A percentile compares a stretch with the other conserved stretches of the same genome.
These are phyloP conservation scores for Hymenoscyphus scutula DNA, from an alignment of 2,329 filamentous ascomycete genomes.

Conservation along the genomic window DNA sequence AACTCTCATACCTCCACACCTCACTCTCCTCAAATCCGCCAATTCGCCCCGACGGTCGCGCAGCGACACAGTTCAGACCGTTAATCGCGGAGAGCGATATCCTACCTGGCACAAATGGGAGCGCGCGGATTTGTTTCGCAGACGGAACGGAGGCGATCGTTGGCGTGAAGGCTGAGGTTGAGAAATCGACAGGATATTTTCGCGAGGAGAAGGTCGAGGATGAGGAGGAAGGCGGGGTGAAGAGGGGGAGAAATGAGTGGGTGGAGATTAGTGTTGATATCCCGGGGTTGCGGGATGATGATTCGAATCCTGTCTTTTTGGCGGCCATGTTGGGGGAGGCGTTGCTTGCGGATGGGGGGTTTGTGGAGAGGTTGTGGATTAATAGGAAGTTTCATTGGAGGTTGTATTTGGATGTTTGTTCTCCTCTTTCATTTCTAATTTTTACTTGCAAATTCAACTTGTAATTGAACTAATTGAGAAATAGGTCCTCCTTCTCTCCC, in stretches of 20 bases:
- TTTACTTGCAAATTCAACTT: no score
- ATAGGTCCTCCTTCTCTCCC: conserved; percentile 89
- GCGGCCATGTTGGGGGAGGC: conserved; percentile 87
- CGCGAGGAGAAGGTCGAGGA: conserved; percentile 39
- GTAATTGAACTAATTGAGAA: conserved; percentile 11
- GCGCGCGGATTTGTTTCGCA: conserved; percentile 87
- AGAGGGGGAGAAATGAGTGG: conserved; percentile 65
- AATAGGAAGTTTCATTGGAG: conserved; percentile 95
- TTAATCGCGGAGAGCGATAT: conserved; percentile 88
- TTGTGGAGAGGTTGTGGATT: conserved; percentile 75
- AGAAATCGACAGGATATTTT: conserved; percentile 55
- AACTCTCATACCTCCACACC: conserved; percentile 91
- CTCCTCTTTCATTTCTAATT: conserved; percentile 6
- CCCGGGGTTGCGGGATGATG: conserved; percentile 85
- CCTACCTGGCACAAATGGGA: conserved; percentile 85
- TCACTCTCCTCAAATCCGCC: conserved; percentile 80
- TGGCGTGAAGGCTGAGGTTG: conserved; percentile 92
- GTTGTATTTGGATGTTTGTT: conserved; percentile 84
- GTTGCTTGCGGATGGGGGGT: conserved; percentile 68
- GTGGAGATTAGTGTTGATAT: conserved; percentile 90
- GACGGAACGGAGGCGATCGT: conserved; percentile 96
- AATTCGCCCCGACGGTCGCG: conserved; percentile 83
- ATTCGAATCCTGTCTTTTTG: conserved; percentile 82
- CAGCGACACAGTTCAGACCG: conserved; percentile 83
- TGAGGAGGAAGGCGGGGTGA: conserved; percentile 41